Evolutionary conservation across 805 yeast genomes (phyloP).

Genomic region (Candida golubevii): DNA sequence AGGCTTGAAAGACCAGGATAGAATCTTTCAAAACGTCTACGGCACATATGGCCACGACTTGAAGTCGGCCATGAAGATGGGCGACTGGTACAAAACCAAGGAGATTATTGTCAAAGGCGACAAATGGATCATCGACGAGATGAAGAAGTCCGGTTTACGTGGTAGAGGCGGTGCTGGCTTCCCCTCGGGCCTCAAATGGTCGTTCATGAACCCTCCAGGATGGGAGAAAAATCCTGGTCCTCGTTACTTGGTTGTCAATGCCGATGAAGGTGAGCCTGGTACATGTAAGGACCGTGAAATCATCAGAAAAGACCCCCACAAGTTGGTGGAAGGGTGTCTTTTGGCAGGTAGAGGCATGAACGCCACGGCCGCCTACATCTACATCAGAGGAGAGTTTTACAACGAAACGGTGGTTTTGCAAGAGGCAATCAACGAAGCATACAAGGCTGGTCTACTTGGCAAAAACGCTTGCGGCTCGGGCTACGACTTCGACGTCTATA

Average conservation of each 20-base stretch:
- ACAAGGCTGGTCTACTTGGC: slow-evolving; percentile 74
- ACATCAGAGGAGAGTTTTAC: slow-evolving; percentile 87
- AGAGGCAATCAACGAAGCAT: slow-evolving; percentile 83
- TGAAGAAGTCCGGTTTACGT: slow-evolving; percentile 78
- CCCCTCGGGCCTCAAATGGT: slow-evolving; percentile 89
- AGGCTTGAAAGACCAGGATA: slow-evolving; percentile 75
- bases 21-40: slow-evolving; percentile 83
- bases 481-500: slow-evolving; percentile 73
- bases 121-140: slow-evolving; percentile 84
- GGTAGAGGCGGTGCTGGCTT: slow-evolving; percentile 96
- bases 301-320: slow-evolving; percentile 87
- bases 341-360: slow-evolving; percentile 90
- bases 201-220: slow-evolving; percentile 93
- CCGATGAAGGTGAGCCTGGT: slow-evolving; percentile 95
- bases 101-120: slow-evolving; percentile 81
- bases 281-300: slow-evolving; percentile 92
- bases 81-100: slow-evolving; percentile 91
- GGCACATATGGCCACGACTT: slow-evolving; percentile 71
- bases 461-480: slow-evolving; percentile 87
- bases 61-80: slow-evolving; percentile 70
- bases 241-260: slow-evolving; percentile 82
- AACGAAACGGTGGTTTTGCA: slow-evolving; percentile 74
- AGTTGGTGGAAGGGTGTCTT: slow-evolving; percentile 87
- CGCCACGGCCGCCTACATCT: slow-evolving; percentile 88
- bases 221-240: slow-evolving; percentile 93